These are phyloP conservation scores for Afroboletus lepidellus DNA, from an alignment of 1,284 basidiomycete species.

Conservation along the genomic window DNA sequence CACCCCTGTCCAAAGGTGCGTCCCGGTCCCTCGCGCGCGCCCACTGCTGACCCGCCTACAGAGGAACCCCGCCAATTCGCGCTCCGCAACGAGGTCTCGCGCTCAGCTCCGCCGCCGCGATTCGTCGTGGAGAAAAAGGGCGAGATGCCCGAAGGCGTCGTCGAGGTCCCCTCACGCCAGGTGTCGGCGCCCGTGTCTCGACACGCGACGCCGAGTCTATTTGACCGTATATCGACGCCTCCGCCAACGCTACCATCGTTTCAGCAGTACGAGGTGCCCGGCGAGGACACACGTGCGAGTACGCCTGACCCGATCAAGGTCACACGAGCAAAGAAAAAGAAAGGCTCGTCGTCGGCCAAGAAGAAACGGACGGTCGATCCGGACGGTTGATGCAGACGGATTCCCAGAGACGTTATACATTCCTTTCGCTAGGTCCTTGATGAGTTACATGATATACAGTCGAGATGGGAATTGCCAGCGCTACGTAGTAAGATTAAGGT, in stretches of 20 bases:
- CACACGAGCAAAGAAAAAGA: conserved; percentile 70
- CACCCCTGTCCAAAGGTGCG: conserved; percentile 29
- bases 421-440: conserved; percentile 3
- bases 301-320: conserved; percentile 76
- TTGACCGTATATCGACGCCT: conserved; percentile 38
- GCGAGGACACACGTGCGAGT: conserved; percentile 50
- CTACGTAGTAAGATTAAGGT: conserved; percentile 7
- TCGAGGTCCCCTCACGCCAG: conserved; percentile 21
- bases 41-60: not conserved
- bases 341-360: conserved; percentile 52
- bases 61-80: conserved; percentile 40
- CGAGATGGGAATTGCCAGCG: conserved; percentile 12
- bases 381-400: conserved; percentile 12
- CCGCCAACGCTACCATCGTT: conserved; percentile 47
- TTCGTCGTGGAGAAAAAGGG: conserved; percentile 77
- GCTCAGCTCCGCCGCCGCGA: conserved; percentile 32
- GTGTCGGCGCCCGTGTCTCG: conserved; percentile 25
- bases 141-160: conserved; percentile 77
- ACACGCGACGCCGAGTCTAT: conserved; percentile 26
- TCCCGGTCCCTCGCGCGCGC: too few relatives aligned
- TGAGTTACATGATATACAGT: conserved; percentile 24
- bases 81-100: conserved; percentile 36
- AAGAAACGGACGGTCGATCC: conserved; percentile 55
- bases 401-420: not conserved
- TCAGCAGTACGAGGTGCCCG: conserved; percentile 56